A percentile compares a stretch with the other conserved stretches of the same genome.
These are phyloP conservation scores for Kockiozyma suomiensis DNA, from an alignment of 805 yeast genomes.

Conservation along the genomic window DNA sequence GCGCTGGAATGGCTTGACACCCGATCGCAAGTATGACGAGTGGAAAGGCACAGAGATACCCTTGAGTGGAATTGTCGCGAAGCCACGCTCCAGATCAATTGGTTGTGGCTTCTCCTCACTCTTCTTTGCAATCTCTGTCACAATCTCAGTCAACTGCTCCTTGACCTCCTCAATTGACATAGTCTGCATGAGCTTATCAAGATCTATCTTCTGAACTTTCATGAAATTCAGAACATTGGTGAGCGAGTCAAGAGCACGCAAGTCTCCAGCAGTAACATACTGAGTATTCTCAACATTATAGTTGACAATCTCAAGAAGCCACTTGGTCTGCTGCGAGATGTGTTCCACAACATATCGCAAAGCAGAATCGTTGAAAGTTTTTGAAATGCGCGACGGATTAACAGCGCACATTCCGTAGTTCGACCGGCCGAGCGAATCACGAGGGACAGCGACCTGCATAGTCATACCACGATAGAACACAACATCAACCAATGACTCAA, in stretches of 20 bases:
- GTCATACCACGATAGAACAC: slow-evolving; percentile 99
- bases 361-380: slow-evolving; percentile 90
- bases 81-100: slow-evolving; percentile 93
- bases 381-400: slow-evolving; percentile 89
- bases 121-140: slow-evolving; percentile 79
- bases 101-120: slow-evolving; percentile 92
- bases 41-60: slow-evolving; percentile 99
- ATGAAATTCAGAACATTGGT: slow-evolving; percentile 91
- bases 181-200: slow-evolving; percentile 79
- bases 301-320: slow-evolving; percentile 98
- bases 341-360: slow-evolving; percentile 91
- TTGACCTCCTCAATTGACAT: slow-evolving; percentile 86
- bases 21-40: slow-evolving; percentile 95
- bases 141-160: slow-evolving; percentile 84
- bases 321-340: slow-evolving; percentile 77
- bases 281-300: slow-evolving; percentile 98
- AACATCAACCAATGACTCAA: slow-evolving; percentile 57
- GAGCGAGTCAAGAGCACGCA: slow-evolving; percentile 90
- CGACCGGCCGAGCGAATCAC: slow-evolving; percentile 93
- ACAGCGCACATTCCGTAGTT: slow-evolving; percentile 99
- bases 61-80: slow-evolving; percentile 95
- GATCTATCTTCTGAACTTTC: slow-evolving; percentile 92
- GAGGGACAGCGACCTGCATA: slow-evolving; percentile 99
- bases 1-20: slow-evolving; percentile 98
- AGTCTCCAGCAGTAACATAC: slow-evolving; percentile 98